Evolutionary conservation across 352 stramenopile genomes (phyloP), one percentile per base, ranked within the genome.

Genomic region (Pythium volutum): DNA sequence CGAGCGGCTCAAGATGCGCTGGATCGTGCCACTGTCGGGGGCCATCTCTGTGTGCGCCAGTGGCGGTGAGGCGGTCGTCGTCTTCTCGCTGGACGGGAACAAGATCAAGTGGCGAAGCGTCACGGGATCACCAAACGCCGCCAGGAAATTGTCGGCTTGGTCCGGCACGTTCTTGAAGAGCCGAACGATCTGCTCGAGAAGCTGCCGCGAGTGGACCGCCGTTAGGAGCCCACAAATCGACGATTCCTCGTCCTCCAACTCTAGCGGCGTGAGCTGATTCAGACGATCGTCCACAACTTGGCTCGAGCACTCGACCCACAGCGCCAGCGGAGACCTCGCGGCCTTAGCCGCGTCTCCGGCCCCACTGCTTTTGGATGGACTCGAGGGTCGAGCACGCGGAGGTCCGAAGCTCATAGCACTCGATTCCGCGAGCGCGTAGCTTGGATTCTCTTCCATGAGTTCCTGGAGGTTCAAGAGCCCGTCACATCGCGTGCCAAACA

Each of bases 401-500:
- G 66, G 65, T 54, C 53, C 12, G 39, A 70, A 31, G 20, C 48
- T 73, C 10, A 69, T 33, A 2, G 71, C 67, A 41, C 82, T 91
- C 1, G 81, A 82, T 54, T 95, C 84, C 5, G 70, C 48, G 10
- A 95, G 71, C 25, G 67, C 64, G 27, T 94, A 95, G 38, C 79
- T 94, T 27, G 79, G 73, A 42, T 95, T 95, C 53, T 95, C 84
- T 14, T 91, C 84, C 22, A 78, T 75, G 8, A 88, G 68, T 22
- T 91, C 84, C 69, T 93, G 83, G 6, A 87, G 75, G 26, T 74
- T 85, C 46, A 83, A 62, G 25, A 81, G 33, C 57, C 51, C 34
- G 26, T 70, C 74, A 4, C 52, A 26, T 23, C 31, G 55, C 9
- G 20, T 39, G 12, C 36, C 12, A 34, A 47, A 58, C 11, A 42